Conservation (phyloP, 441 rosid genomes). For the Corymbia citriodora region DNA sequence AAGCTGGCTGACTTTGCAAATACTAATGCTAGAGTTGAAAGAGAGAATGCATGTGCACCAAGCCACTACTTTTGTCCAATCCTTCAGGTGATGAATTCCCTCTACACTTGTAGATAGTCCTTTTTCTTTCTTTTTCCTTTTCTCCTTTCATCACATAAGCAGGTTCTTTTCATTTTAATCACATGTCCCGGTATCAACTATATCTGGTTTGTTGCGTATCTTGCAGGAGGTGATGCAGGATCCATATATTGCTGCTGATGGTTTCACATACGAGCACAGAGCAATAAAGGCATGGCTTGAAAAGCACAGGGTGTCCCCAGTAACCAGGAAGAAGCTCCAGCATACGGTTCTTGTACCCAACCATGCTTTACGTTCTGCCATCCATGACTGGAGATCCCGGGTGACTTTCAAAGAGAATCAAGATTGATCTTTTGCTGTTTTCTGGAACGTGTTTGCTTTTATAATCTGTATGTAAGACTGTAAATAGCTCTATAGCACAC, state of each 20-base stretch:
- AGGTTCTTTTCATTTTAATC: not conserved
- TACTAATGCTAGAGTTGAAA: slow-evolving; percentile 37
- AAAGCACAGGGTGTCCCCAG: slow-evolving; percentile 69
- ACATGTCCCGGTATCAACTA: not conserved
- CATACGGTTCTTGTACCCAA: slow-evolving; percentile 48
- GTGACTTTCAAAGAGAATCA: slow-evolving; percentile 17
- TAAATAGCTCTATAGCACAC: not conserved
- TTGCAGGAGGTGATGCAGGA: slow-evolving; percentile 84
- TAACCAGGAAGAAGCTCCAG: slow-evolving; percentile 51
- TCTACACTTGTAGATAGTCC: not conserved
- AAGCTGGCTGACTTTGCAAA: slow-evolving; percentile 50
- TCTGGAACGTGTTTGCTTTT: not conserved
- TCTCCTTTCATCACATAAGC: not conserved
- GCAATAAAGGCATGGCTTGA: slow-evolving; percentile 76
- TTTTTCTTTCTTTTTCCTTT: not conserved
- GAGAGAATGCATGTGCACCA: slow-evolving; percentile 41
- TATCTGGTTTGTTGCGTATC: not conserved
- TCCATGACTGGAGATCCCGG: slow-evolving; percentile 75
- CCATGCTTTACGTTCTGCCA: slow-evolving; percentile 59
- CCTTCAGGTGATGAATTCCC: slow-evolving; percentile 37
- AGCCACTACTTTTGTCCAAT: slow-evolving; percentile 88
- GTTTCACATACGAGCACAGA: slow-evolving; percentile 75
- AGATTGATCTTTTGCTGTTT: not conserved
- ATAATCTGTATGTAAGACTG: not conserved
- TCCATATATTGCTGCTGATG: slow-evolving; percentile 81